Conservation (phyloP, 1,284 basidiomycete species). For the Caloboletus inedulis region DNA sequence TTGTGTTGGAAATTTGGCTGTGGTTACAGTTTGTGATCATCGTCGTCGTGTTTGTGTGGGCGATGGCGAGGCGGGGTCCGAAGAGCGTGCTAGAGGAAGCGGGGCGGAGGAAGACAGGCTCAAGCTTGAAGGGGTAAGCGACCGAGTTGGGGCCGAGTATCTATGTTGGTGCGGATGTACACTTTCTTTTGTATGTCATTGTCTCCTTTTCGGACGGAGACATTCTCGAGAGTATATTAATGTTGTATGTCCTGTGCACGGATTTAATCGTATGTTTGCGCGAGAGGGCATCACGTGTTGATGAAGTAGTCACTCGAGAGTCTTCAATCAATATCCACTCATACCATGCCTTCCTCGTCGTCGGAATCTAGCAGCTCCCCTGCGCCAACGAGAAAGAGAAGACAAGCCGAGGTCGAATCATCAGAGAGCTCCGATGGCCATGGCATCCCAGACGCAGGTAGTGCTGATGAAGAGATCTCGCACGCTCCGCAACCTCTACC, state of each 20-base stretch:
- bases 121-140: constrained; percentile 12
- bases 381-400: constrained; percentile 23
- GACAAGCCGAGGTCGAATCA: constrained; percentile 10
- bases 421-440: constrained; percentile 5
- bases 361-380: constrained; percentile 18
- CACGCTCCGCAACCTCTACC: constrained; percentile 7
- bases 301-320: not conserved
- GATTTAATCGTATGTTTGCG: constrained; percentile 17
- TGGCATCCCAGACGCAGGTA: constrained; percentile 4
- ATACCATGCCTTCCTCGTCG: constrained; percentile 13
- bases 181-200: constrained; percentile 1
- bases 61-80: constrained; percentile 73
- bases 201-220: constrained; percentile 9
- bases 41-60: constrained; percentile 70
- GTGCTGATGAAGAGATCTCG: constrained; percentile 11
- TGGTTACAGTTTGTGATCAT: constrained; percentile 76
- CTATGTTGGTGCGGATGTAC: constrained; percentile 4
- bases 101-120: constrained; percentile 40
- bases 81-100: constrained; percentile 60
- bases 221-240: constrained; percentile 24
- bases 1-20: constrained; percentile 71
- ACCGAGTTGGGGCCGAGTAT: constrained; percentile 32
- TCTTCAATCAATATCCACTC: not conserved
- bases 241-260: constrained; percentile 18
- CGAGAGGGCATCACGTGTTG: constrained; percentile 9